These are phyloP conservation scores for Verticillium isaacii DNA, from an alignment of 2,329 filamentous ascomycete genomes.

Conservation along the genomic window DNA sequence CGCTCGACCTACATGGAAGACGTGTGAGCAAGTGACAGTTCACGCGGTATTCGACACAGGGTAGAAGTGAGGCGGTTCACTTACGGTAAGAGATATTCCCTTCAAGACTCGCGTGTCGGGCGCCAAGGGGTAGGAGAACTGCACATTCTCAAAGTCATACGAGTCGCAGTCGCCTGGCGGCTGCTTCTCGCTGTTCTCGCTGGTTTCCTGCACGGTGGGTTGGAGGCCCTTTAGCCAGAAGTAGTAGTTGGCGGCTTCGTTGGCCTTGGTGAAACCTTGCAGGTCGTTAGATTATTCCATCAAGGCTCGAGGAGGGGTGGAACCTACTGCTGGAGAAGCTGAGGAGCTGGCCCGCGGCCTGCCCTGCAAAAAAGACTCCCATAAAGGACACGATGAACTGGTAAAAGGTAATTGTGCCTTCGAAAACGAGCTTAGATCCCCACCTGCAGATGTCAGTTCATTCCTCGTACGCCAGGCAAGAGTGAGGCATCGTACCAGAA, in stretches of 20 bases:
- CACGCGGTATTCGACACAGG: neutral
- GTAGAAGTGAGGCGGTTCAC: neutral
- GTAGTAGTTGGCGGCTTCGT: slow-evolving; percentile 31
- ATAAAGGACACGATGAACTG: slow-evolving; percentile 22
- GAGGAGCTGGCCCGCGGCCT: slow-evolving; percentile 1
- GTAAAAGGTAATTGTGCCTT: slow-evolving; percentile 1
- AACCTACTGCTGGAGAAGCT: slow-evolving; percentile 3
- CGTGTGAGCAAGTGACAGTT: neutral
- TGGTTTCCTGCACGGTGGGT: neutral
- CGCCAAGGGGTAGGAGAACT: neutral
- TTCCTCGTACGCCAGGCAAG: neutral
- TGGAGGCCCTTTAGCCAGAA: slow-evolving; percentile 23
- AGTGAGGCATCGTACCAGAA: slow-evolving; percentile 25
- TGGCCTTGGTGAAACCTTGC: slow-evolving; percentile 25
- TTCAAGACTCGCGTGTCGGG: neutral
- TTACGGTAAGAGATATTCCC: neutral
- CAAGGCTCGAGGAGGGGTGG: neutral
- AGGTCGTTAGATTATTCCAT: too few relatives aligned
- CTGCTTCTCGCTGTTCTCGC: neutral
- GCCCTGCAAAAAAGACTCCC: slow-evolving; percentile 21
- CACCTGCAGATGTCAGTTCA: neutral
- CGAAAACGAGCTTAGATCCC: neutral
- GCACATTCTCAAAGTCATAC: neutral
- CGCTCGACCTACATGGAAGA: slow-evolving; percentile 25
- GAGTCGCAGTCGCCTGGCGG: neutral